phyloP scores from a whole-genome alignment of 805 yeast species.

The Lipomyces chichibuensis region DNA sequence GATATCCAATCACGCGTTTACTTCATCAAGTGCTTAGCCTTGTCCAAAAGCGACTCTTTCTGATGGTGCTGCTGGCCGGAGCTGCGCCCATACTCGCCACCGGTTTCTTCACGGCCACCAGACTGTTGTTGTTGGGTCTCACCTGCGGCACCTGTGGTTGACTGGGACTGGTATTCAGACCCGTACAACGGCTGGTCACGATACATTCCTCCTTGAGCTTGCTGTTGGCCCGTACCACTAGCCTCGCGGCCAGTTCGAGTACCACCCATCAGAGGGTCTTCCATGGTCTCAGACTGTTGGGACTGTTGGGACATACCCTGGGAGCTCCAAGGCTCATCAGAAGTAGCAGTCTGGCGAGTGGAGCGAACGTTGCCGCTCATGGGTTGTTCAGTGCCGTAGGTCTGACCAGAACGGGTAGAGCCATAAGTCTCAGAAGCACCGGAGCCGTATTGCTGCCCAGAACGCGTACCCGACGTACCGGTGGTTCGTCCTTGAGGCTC shows the following conservation, averaged over 20 bases:
- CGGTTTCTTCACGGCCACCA: neutral
- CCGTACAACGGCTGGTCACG: neutral
- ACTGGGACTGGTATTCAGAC: slow-evolving; percentile 1
- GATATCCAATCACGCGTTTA: neutral
- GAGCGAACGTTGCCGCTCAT: neutral
- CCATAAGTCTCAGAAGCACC: too few species aligned
- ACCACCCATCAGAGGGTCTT: too few species aligned
- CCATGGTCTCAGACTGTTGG: neutral
- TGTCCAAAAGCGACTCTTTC: slow-evolving; percentile 2
- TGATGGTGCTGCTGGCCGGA: neutral
- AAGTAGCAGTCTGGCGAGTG: slow-evolving; percentile 1
- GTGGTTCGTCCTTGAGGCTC: neutral
- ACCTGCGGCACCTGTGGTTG: neutral
- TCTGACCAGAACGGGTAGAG: slow-evolving; percentile 10
- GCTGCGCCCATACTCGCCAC: neutral
- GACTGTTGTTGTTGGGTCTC: neutral
- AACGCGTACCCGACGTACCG: neutral
- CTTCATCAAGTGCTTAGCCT: slow-evolving; percentile 9
- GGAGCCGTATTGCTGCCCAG: neutral
- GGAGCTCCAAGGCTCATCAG: neutral
- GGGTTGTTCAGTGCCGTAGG: slow-evolving; percentile 5
- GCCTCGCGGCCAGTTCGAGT: neutral
- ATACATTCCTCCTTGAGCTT: neutral
- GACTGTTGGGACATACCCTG: neutral
- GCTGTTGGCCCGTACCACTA: neutral